phyloP scores from a whole-genome alignment of 192 early-diverging fungal species.

The Glomus cerebriforme region DNA sequence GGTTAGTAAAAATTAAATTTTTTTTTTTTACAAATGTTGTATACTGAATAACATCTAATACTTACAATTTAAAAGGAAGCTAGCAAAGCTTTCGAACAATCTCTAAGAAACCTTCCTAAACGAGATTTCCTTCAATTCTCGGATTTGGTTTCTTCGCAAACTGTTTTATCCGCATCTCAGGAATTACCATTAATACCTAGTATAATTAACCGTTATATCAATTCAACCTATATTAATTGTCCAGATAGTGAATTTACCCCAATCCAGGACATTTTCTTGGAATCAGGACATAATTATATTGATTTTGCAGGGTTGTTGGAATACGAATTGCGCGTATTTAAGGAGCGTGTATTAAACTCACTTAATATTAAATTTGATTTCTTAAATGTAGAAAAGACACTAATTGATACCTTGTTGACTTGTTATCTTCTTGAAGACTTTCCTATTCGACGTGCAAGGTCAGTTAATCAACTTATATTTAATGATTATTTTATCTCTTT shows the following conservation, averaged over 20 bases:
- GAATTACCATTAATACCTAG: slow-evolving; percentile 13
- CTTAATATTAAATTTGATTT: slow-evolving; percentile 8
- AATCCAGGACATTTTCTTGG: slow-evolving; percentile 17
- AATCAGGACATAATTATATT: background rate
- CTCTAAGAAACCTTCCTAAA: slow-evolving; percentile 19
- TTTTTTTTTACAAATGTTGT: background rate
- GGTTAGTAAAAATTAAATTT: slow-evolving; percentile 22
- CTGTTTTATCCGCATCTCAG: slow-evolving; percentile 12
- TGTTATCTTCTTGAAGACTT: slow-evolving; percentile 25
- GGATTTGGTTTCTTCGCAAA: background rate
- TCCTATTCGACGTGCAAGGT: slow-evolving; percentile 42
- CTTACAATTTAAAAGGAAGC: background rate
- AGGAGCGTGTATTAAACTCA: slow-evolving; percentile 2
- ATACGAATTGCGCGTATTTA: slow-evolving; percentile 25
- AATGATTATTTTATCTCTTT: background rate
- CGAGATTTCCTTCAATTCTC: slow-evolving; percentile 15
- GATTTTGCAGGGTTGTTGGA: slow-evolving; percentile 31
- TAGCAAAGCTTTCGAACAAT: background rate
- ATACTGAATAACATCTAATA: background rate
- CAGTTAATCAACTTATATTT: background rate
- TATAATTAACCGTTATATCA: slow-evolving; percentile 33
- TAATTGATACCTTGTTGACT: slow-evolving; percentile 11
- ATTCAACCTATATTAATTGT: slow-evolving; percentile 11
- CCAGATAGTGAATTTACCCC: background rate
- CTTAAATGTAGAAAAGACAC: background rate